These are phyloP conservation scores for Fragaria vesca DNA, from an alignment of 306 rosid species.

Conservation along the genomic window DNA sequence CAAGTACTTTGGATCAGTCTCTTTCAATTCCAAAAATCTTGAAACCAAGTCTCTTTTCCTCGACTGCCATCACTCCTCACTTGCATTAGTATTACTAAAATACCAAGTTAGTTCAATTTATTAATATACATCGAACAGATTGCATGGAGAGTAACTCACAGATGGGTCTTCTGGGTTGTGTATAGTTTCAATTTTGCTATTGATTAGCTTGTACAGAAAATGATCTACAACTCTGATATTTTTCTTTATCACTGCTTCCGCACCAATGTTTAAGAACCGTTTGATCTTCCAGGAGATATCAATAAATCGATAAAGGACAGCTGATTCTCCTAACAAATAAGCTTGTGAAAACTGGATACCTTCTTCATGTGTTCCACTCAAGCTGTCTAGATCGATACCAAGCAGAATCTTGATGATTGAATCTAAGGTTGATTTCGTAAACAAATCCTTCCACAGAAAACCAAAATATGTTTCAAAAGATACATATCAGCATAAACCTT, in stretches of 20 bases:
- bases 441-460: constrained; percentile 19
- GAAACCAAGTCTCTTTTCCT: constrained; percentile 44
- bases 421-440: constrained; percentile 32
- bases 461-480: no score
- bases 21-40: constrained; percentile 37
- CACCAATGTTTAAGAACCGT: constrained; percentile 29
- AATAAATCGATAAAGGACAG: constrained; percentile 16
- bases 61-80: constrained; percentile 17
- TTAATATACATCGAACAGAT: background rate
- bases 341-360: constrained; percentile 3
- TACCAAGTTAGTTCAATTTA: background rate
- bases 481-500: no score
- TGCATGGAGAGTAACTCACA: constrained; percentile 10
- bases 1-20: constrained; percentile 36
- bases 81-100: background rate
- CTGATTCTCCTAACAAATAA: background rate
- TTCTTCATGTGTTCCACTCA: constrained; percentile 28
- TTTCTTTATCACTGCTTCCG: background rate
- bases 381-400: constrained; percentile 19
- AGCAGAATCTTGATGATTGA: constrained; percentile 11
- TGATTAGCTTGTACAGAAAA: constrained; percentile 7
- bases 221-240: constrained; percentile 7
- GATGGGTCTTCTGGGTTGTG: no score
- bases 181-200: constrained; percentile 5
- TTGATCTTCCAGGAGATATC: constrained; percentile 35